phyloP scores from a whole-genome alignment of 2,329 filamentous ascomycete species.

The Fusarium sp. region DNA sequence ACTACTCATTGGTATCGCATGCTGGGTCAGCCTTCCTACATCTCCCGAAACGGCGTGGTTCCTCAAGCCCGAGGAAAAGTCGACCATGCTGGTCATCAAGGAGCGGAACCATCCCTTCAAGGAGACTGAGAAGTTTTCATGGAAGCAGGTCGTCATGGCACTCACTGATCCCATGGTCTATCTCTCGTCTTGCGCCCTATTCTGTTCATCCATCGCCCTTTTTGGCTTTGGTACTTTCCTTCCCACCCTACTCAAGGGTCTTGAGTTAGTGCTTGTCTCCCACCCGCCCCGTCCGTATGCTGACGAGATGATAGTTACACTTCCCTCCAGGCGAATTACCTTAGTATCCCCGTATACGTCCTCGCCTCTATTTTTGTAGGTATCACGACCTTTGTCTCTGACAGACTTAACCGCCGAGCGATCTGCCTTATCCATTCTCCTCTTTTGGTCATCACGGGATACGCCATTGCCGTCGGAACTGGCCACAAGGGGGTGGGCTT shows the following conservation, averaged over 20 bases:
- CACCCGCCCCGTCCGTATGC: neutral
- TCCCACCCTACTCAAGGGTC: constrained; percentile 48
- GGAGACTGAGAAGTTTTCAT: constrained; percentile 31
- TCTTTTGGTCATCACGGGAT: constrained; percentile 42
- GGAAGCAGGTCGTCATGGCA: constrained; percentile 37
- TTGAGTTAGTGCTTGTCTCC: constrained; percentile 38
- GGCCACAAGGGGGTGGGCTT: constrained; percentile 38
- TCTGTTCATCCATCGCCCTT: constrained; percentile 46
- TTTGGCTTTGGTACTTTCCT: constrained; percentile 51
- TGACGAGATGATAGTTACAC: constrained; percentile 14
- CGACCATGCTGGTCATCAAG: constrained; percentile 42
- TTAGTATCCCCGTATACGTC: constrained; percentile 50
- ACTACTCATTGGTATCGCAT: constrained; percentile 40
- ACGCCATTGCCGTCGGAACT: constrained; percentile 41
- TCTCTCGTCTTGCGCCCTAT: constrained; percentile 43
- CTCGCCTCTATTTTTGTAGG: constrained; percentile 36
- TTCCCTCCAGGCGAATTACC: constrained; percentile 47
- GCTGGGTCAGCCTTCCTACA: constrained; percentile 57
- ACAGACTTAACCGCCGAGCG: constrained; percentile 40
- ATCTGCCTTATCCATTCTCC: constrained; percentile 30
- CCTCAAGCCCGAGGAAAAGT: constrained; percentile 53
- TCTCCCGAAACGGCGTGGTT: constrained; percentile 57
- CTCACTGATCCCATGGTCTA: constrained; percentile 45
- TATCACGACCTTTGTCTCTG: constrained; percentile 23
- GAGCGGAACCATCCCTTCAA: constrained; percentile 39